phyloP scores from a whole-genome alignment of 257 asterid species.

The Lavandula angustifolia region DNA sequence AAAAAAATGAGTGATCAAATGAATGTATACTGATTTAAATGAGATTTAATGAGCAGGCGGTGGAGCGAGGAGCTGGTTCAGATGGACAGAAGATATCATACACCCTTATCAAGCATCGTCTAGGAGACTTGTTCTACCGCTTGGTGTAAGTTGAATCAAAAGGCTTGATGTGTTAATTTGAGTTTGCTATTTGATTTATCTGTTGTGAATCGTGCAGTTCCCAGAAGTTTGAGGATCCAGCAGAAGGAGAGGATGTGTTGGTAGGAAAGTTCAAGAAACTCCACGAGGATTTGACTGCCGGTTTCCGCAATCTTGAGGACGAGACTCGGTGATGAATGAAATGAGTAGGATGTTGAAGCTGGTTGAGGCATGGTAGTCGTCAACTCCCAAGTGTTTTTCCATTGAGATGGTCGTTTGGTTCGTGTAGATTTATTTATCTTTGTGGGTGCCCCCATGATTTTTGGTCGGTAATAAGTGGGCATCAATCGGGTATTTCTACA shows the following conservation, averaged over 20 bases:
- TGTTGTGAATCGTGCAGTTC: constrained; percentile 53
- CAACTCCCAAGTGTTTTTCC: constrained; percentile 31
- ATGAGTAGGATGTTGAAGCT: not conserved
- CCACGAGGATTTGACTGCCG: constrained; percentile 80
- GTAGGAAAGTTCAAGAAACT: constrained; percentile 84
- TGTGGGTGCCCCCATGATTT: constrained; percentile 37
- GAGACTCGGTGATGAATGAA: constrained; percentile 64
- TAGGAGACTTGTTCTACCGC: constrained; percentile 92
- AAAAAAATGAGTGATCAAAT: not conserved
- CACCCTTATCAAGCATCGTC: constrained; percentile 85
- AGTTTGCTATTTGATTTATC: constrained; percentile 8
- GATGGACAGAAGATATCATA: constrained; percentile 96
- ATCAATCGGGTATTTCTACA: constrained; percentile 28
- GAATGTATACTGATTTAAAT: constrained; percentile 5
- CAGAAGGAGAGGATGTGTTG: constrained; percentile 86
- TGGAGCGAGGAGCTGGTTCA: constrained; percentile 98
- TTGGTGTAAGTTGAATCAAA: constrained; percentile 73
- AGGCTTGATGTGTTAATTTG: constrained; percentile 5
- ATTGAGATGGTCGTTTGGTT: constrained; percentile 36
- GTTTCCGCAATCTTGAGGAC: constrained; percentile 97
- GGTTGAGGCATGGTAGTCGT: constrained; percentile 27
- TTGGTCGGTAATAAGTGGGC: constrained; percentile 47
- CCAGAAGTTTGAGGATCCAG: constrained; percentile 98
- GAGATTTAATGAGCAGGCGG: constrained; percentile 60
- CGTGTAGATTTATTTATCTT: constrained; percentile 39